Percentiles rank a stretch among this genome's conserved stretches.
These are phyloP conservation scores for Citeromyces nyonsensis DNA, from an alignment of 805 yeast species.

Conservation along the genomic window DNA sequence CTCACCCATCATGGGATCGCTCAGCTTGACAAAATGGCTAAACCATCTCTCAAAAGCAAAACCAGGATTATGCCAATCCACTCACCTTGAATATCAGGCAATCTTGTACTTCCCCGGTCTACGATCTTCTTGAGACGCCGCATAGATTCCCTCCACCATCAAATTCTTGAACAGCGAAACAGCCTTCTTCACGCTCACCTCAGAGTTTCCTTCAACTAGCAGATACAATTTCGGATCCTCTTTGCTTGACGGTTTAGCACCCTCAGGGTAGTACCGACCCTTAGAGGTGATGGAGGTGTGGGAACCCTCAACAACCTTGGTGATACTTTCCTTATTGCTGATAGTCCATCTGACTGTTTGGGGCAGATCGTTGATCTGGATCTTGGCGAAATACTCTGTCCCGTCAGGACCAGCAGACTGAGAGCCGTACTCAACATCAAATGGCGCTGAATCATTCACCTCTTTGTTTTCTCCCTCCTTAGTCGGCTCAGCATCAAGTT, in stretches of 20 bases:
- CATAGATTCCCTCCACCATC: constrained; percentile 31
- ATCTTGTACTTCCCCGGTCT: constrained; percentile 3
- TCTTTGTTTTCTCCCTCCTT: constrained; percentile 11
- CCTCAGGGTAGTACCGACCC: constrained; percentile 62
- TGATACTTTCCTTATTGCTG: constrained; percentile 47
- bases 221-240: constrained; percentile 68
- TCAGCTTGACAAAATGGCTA: no score
- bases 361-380: constrained; percentile 77
- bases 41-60: no score
- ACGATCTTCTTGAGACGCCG: constrained; percentile 1
- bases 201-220: constrained; percentile 61
- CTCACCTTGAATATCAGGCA: background rate
- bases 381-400: constrained; percentile 43
- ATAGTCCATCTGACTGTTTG: constrained; percentile 68
- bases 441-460: constrained; percentile 7
- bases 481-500: constrained; percentile 9
- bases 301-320: constrained; percentile 53
- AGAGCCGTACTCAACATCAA: constrained; percentile 27
- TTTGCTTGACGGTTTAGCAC: constrained; percentile 31
- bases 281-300: constrained; percentile 67
- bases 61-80: no score
- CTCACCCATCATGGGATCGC: no score
- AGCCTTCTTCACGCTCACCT: constrained; percentile 40
- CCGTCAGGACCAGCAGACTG: constrained; percentile 28
- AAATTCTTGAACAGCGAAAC: constrained; percentile 37